Evolutionary conservation across 441 rosid species (phyloP), one percentile per base, ranked within the genome.

Genomic region (Euphorbia schlechtendalii): DNA sequence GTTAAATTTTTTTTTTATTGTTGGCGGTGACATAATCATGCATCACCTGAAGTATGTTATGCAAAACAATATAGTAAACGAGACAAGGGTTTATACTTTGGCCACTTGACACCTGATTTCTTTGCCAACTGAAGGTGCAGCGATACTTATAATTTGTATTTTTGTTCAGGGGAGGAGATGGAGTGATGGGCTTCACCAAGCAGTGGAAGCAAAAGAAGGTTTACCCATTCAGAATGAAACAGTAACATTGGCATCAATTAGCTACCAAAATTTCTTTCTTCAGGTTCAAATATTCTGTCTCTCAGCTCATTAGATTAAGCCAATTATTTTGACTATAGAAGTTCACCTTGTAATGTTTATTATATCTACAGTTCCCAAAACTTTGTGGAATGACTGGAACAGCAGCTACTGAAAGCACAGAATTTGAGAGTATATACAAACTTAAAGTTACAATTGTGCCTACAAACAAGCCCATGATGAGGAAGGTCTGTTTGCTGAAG

Each of bases 161-260:
- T 63, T 65, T 41, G 34, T 48, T 66, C 71, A 92, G 98, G 98
- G 98, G 43, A 84, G 98, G 69, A 83, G 98, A 73, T 92, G 98
- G 98, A 92, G 98, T 77, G 98, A 92, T 77, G 98, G 98, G 70
- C 94, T 92, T 79, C 98, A 92, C 77, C 98, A 92, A 86, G 98
- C 98, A 63, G 98, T 92, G 74, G 98, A 92, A 81, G 98, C 98
- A 60, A 92, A 92, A 82, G 97, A 92, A 81, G 86, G 81, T 61
- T 78, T 92, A 82, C 98, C 98, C 45, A 90, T 92, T 79, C 98
- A 92, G 79, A 90, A 90, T 71, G 97, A 92, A 86, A 88, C 98
- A 71, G 71, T 92, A 65, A 92, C 98, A 41, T 71, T 92, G 76
- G 98, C 98, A 49, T 92, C 98, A 61, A 90, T 92, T 66, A 92